Conservation (phyloP, 176 grass and related monocot genomes). For the Phyllostachys edulis region DNA sequence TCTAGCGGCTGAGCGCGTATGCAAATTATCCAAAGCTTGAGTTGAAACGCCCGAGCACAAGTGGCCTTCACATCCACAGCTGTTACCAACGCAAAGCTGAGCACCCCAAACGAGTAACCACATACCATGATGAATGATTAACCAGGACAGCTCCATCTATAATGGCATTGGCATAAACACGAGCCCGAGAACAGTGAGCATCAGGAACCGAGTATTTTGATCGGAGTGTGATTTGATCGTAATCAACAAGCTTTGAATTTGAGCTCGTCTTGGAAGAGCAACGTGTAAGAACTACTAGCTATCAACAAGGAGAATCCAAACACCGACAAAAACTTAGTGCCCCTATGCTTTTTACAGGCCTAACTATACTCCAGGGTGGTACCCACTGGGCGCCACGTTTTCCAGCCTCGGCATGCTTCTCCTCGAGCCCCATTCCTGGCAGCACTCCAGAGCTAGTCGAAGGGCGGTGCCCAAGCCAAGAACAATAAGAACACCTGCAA, state of each 20-base stretch:
- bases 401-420: slow-evolving; percentile 70
- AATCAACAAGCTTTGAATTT: slow-evolving; percentile 36
- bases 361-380: slow-evolving; percentile 80
- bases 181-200: background rate
- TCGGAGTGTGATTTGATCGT: slow-evolving; percentile 15
- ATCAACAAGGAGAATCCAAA: slow-evolving; percentile 33
- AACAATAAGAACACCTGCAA: slow-evolving; percentile 87
- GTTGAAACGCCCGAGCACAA: background rate
- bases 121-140: background rate
- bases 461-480: slow-evolving; percentile 89
- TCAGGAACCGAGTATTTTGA: slow-evolving; percentile 23
- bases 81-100: background rate
- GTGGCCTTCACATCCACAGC: background rate
- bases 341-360: slow-evolving; percentile 44
- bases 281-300: slow-evolving; percentile 27
- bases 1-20: background rate
- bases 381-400: slow-evolving; percentile 49
- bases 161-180: background rate
- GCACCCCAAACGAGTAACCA: background rate
- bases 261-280: slow-evolving; percentile 41
- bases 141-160: background rate
- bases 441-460: slow-evolving; percentile 87
- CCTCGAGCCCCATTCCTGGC: slow-evolving; percentile 66
- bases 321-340: slow-evolving; percentile 8
- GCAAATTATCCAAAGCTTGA: background rate